Base-by-base conservation (phyloP, 208 protist species). In the Wallacemonas sp. region DNA sequence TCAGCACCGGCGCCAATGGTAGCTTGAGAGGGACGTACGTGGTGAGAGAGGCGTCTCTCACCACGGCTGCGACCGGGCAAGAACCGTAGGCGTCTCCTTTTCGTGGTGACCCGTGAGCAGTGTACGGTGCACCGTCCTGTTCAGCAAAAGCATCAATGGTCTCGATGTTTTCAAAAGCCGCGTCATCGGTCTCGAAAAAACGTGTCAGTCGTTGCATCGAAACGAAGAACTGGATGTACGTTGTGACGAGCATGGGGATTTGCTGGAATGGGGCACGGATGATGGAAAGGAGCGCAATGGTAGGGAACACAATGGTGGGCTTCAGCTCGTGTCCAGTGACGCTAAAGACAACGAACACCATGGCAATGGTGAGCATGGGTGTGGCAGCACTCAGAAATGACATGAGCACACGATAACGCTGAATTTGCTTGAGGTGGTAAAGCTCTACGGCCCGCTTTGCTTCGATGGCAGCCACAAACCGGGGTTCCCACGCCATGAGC, bases 401-500 rank as follows among this genome's bases (percentile, higher is more conserved):
- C 31, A 74, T 67, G 15, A 66, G n/a, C 4, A 89, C 59, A 11
- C 69, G 62, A 36, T 39, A 70, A 9, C 51, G 60, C 56, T 83
- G 79, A n/a, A 85, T 62, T n/a, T 65, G 24, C 33, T 70, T 63
- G 1, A 84, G 60, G 31, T 72, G 72, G 9, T 33, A 28, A 0
- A 96, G 1, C 60, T 95, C 84, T 14, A 70, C 56, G 0, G 31
- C 34, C 17, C 91, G 70, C n/a, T 77, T 79, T 9, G 45, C 47
- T 31, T 83, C 45, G 49, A 96, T 77, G 27, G 42, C 51, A 9
- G 60, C 46, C n/a, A 80, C 24, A 46, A 97, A 94, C 41, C 55
- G 24, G 17, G 84, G 68, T 65, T 98, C 96, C 92, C 93, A 98
- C 17, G 82, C 80, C 82, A 95, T 97, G 11, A 97, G 82, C 79